Conservation (phyloP, 495 filamentous ascomycete genomes). For the Cryomyces antarcticus region DNA sequence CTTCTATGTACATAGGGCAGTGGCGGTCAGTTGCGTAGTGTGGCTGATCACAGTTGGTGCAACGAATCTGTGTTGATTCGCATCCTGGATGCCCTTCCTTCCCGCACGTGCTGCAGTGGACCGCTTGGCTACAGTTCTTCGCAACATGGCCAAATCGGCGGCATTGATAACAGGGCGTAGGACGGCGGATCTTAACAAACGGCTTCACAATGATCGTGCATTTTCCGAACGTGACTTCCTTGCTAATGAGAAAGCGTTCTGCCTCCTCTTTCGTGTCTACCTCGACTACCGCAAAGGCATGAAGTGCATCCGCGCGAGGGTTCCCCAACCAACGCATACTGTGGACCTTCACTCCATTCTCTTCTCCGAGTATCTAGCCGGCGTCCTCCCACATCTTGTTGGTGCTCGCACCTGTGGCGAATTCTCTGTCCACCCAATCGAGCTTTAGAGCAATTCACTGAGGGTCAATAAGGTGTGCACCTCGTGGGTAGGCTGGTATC, state of each 20-base stretch:
- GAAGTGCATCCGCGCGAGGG: background rate
- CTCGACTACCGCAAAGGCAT: background rate
- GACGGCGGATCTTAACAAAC: background rate
- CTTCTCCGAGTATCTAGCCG: background rate
- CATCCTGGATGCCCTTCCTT: background rate
- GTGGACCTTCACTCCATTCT: background rate
- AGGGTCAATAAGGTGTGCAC: background rate
- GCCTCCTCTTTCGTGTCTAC: background rate
- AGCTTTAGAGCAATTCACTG: background rate
- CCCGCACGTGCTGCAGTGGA: background rate
- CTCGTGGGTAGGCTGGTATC: background rate
- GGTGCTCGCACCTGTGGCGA: background rate
- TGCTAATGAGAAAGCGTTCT: background rate
- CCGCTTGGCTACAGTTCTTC: background rate
- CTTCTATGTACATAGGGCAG: background rate
- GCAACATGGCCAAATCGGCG: background rate
- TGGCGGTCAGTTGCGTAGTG: background rate
- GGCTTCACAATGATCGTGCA: background rate
- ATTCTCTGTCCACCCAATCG: background rate
- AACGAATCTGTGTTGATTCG: background rate
- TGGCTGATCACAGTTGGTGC: background rate
- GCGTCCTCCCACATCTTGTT: background rate
- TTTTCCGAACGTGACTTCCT: background rate
- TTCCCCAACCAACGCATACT: background rate
- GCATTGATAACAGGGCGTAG: background rate